phyloP scores from a whole-genome alignment of 768 basidiomycete species.

The Suillus variegatus region DNA sequence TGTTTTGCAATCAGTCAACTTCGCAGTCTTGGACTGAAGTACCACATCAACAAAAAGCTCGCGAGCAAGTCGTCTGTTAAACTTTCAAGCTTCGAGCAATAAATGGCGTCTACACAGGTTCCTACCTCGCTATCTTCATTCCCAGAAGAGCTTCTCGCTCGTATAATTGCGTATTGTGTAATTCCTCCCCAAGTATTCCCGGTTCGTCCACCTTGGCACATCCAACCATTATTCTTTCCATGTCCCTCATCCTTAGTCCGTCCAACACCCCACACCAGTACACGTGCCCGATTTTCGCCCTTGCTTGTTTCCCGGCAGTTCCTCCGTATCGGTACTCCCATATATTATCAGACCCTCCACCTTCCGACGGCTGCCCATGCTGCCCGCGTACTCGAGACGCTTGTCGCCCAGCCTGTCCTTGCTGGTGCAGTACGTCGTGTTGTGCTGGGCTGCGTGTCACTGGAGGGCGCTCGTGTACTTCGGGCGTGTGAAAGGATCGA shows the following conservation, averaged over 20 bases:
- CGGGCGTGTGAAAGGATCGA: constrained; percentile 28
- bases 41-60: not conserved
- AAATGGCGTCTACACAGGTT: not conserved
- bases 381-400: constrained; percentile 35
- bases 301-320: constrained; percentile 55
- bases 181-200: constrained; percentile 20
- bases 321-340: constrained; percentile 56
- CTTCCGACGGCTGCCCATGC: constrained; percentile 44
- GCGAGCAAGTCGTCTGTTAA: not conserved
- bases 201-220: constrained; percentile 27
- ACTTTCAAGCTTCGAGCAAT: not conserved
- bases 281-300: constrained; percentile 35
- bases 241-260: constrained; percentile 9
- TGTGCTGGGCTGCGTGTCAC: constrained; percentile 42
- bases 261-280: constrained; percentile 9
- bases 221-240: constrained; percentile 15
- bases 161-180: constrained; percentile 41
- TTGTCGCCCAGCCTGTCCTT: constrained; percentile 39
- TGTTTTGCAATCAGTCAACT: not conserved
- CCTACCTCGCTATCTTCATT: constrained; percentile 28
- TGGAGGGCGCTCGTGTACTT: constrained; percentile 42
- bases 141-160: constrained; percentile 48
- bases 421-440: constrained; percentile 43
- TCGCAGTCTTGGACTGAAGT: not conserved
- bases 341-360: constrained; percentile 56